Evolutionary conservation across 225 moss, liverwort and hornwort genomes (phyloP), one percentile per base, ranked within the genome.

Genomic region (Asterella californica): DNA sequence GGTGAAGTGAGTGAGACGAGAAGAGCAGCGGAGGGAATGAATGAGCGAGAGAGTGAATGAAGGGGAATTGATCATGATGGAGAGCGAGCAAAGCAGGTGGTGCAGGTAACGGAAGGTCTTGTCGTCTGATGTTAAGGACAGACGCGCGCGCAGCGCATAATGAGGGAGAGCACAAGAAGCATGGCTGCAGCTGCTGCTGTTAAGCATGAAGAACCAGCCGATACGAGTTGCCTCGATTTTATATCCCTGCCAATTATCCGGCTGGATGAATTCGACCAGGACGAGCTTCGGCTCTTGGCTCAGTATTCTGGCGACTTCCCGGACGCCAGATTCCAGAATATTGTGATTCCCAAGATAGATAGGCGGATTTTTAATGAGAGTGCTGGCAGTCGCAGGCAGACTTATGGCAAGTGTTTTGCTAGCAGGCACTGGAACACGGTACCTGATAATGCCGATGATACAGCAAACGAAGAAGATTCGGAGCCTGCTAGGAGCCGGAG

Each of bases 281-380:
- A 89, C 48, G 89, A 89, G 76, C 81, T 89, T 45, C 75, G 54
- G 15, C 80, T 80, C 21, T 46, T 89, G 46, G 84, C 89, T 5
- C 78, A 81, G 78, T 89, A 83, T 36, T 82, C 84, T 15, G 86
- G 82, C 24, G 45, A 81, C 78, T 83, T 86, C 75, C 84, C 83
- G 4, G 82, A 82, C 6, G 81, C 86, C 21, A 64, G 46, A n/a
- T 76, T 83, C 57, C 9, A 67, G 25, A 81, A 84, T 42, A 65
- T 87, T 2, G 81, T 82, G 6, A 69, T 85, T 49, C 88, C 86
- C 47, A 82, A 76, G 75, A 45, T 88, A 64, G 88, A 90, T 36
- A 90, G 81, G 70, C 53, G 73, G 3, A 64, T 79, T 45, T 90
- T 90, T 66, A 90, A 85, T 73, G 90, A 90, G 78, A 90, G 90